Evolutionary conservation across 352 stramenopile species (phyloP).

Genomic region (Phytophthora europaea): DNA sequence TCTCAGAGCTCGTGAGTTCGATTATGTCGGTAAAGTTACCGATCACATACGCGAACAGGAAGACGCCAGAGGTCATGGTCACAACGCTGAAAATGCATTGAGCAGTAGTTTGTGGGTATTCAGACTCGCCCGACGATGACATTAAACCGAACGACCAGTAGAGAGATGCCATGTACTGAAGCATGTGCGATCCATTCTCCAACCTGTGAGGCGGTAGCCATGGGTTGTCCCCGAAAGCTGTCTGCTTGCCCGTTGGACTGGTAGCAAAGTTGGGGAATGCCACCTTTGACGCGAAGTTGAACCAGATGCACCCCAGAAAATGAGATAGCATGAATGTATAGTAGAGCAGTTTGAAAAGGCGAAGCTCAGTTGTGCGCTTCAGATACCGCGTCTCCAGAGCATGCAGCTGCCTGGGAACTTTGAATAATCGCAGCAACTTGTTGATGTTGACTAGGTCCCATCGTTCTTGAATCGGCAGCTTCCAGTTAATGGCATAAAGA

Average conservation of each 20-base stretch:
- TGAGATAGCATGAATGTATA: conserved; percentile 69
- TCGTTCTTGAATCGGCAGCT: conserved; percentile 10
- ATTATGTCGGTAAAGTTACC: conserved; percentile 72
- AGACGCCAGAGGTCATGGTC: conserved; percentile 71
- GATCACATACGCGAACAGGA: conserved; percentile 74
- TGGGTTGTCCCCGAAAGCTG: conserved; percentile 32
- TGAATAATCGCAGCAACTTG: conserved; percentile 59
- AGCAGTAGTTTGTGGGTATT: conserved; percentile 49
- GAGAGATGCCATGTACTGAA: conserved; percentile 64
- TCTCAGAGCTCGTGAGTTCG: conserved; percentile 61
- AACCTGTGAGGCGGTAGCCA: conserved; percentile 45
- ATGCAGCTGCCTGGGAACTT: conserved; percentile 57
- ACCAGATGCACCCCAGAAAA: conserved; percentile 64
- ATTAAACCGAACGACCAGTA: conserved; percentile 75
- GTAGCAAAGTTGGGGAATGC: conserved; percentile 1
- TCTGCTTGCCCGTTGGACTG: not conserved
- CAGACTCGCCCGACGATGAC: conserved; percentile 55
- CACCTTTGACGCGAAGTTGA: conserved; percentile 43
- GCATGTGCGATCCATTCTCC: conserved; percentile 14
- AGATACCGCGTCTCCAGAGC: conserved; percentile 65
- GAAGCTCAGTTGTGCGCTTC: conserved; percentile 59
- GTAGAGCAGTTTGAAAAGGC: conserved; percentile 71
- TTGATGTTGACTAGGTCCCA: conserved; percentile 67
- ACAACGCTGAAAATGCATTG: conserved; percentile 59
- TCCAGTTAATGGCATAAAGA: conserved; percentile 61